phyloP scores from a whole-genome alignment of 2,329 filamentous ascomycete species.

The Bipolaris zeicola region DNA sequence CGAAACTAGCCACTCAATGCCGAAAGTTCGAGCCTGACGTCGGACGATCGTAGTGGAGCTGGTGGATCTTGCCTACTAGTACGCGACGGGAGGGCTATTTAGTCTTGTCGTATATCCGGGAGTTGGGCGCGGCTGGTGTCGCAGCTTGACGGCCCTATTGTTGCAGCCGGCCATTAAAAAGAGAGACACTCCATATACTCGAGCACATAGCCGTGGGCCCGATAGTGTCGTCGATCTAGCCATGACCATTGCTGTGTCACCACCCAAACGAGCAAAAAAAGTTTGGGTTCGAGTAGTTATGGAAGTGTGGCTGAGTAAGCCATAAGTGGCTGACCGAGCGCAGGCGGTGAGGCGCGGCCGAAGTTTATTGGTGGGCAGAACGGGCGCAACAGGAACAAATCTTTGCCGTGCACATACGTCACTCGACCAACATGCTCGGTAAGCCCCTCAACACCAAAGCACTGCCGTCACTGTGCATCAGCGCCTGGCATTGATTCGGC shows the following conservation, averaged over 20 bases:
- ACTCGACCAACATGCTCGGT: slow-evolving; percentile 9
- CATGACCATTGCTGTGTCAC: background rate
- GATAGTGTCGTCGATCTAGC: background rate
- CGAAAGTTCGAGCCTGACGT: slow-evolving; percentile 13
- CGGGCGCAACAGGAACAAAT: background rate
- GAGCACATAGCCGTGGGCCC: background rate
- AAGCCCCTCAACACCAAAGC: slow-evolving; percentile 2
- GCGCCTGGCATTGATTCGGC: background rate
- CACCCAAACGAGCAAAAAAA: slow-evolving; percentile 1
- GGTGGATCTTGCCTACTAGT: slow-evolving; percentile 4
- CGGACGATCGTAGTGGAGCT: slow-evolving; percentile 10
- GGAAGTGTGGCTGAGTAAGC: slow-evolving; percentile 11
- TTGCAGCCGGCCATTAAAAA: background rate
- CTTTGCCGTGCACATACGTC: slow-evolving; percentile 8
- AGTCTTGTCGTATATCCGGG: slow-evolving; percentile 6
- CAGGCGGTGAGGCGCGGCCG: background rate
- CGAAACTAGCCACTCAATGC: background rate
- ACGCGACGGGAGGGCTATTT: slow-evolving; percentile 5
- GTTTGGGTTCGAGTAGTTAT: background rate
- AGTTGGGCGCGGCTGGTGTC: slow-evolving; percentile 4
- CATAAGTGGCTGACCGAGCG: background rate
- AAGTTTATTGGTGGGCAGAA: slow-evolving; percentile 1
- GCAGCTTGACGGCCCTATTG: background rate
- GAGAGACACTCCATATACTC: background rate
- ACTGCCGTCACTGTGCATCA: slow-evolving; percentile 7